Evolutionary conservation across 2,329 filamentous ascomycete species (phyloP).

Genomic region (Aspergillus calidoustus): DNA sequence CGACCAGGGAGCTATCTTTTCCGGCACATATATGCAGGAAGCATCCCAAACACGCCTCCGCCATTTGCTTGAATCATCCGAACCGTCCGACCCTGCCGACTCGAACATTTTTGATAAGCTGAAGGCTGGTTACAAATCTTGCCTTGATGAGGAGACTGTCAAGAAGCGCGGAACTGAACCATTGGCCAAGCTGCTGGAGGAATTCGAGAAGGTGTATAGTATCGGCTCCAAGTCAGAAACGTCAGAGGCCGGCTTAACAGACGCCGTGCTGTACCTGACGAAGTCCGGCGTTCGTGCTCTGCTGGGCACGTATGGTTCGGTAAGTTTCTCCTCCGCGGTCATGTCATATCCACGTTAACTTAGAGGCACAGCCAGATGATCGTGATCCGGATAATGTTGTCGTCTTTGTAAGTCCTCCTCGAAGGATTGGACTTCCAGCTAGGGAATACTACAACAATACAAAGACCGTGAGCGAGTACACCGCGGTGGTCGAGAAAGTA

Average conservation of each 20-base stretch:
- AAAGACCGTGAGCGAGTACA: conserved; percentile 58
- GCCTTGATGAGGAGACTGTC: conserved; percentile 65
- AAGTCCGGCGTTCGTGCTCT: conserved; percentile 43
- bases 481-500: conserved; percentile 48
- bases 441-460: conserved; percentile 65
- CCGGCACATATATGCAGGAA: conserved; percentile 65
- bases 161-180: conserved; percentile 61
- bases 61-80: conserved; percentile 64
- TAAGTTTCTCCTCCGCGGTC: conserved; percentile 25
- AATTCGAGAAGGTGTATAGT: conserved; percentile 55
- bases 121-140: conserved; percentile 67
- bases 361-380: conserved; percentile 49
- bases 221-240: conserved; percentile 31
- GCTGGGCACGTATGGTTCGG: conserved; percentile 37
- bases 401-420: conserved; percentile 51
- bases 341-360: background rate
- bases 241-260: conserved; percentile 37
- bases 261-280: conserved; percentile 42
- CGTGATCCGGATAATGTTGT: conserved; percentile 60
- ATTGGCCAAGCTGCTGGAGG: conserved; percentile 59
- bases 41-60: conserved; percentile 62
- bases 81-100: conserved; percentile 37
- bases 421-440: conserved; percentile 62
- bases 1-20: conserved; percentile 65
- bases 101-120: conserved; percentile 67